Evolutionary conservation across 768 basidiomycete genomes (phyloP).

Genomic region (Serpula lacrymans): DNA sequence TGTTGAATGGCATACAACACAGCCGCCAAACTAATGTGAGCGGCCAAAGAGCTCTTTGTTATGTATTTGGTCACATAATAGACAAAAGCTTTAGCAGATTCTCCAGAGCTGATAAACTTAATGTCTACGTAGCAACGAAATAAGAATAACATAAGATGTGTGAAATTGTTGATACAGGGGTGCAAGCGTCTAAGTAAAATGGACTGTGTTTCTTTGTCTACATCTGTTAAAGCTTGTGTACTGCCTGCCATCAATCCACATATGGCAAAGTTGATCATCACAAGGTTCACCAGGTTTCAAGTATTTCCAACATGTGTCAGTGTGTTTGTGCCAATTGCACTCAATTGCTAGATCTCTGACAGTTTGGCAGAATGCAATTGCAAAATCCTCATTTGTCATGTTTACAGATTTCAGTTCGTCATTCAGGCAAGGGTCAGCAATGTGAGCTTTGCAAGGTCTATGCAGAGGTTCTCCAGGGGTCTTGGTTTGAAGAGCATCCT

Average conservation of each 20-base stretch:
- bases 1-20: conserved; percentile 9
- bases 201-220: neutral
- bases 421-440: neutral
- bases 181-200: neutral
- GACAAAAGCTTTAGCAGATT: conserved; percentile 29
- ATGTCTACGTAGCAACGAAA: conserved; percentile 28
- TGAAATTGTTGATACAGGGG: neutral
- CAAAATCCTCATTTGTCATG: neutral
- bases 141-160: conserved; percentile 7
- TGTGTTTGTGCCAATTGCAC: conserved; percentile 9
- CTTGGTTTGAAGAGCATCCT: neutral
- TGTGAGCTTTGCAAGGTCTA: neutral
- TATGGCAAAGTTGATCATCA: neutral
- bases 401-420: neutral
- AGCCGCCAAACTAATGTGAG: conserved; percentile 15
- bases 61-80: conserved; percentile 37
- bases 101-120: conserved; percentile 42
- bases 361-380: neutral
- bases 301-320: neutral
- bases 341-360: neutral
- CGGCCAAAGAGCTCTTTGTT: conserved; percentile 24
- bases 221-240: neutral
- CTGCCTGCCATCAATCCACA: neutral
- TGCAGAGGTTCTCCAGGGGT: neutral
- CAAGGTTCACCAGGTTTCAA: neutral